These are phyloP conservation scores for Cardamine occulta DNA, from an alignment of 345 rosid genomes.

Conservation along the genomic window DNA sequence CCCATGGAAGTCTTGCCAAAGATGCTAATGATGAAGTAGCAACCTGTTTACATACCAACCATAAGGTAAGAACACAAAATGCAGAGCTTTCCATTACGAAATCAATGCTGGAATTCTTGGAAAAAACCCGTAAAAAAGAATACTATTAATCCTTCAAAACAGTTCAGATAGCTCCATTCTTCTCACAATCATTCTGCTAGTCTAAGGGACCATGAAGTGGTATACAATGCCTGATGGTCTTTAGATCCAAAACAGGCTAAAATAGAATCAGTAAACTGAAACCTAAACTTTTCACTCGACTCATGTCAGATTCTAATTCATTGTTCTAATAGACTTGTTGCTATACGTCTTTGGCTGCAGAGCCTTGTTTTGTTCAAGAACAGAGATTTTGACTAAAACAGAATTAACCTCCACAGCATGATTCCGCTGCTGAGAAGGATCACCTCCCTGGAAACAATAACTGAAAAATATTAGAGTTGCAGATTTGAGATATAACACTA, in stretches of 20 bases:
- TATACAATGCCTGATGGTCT: neutral
- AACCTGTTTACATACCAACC: constrained; percentile 45
- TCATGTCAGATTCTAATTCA: neutral
- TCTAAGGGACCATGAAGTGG: neutral
- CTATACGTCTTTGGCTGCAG: neutral
- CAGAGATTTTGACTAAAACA: neutral
- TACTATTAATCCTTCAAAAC: neutral
- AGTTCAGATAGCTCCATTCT: neutral
- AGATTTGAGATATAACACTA: neutral
- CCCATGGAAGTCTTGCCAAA: constrained; percentile 76
- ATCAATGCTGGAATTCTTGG: neutral
- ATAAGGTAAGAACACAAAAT: neutral
- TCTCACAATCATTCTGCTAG: neutral
- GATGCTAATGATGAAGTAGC: constrained; percentile 76
- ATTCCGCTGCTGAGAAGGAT: constrained; percentile 71
- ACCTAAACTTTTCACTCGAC: neutral
- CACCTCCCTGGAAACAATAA: constrained; percentile 64
- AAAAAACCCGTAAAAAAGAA: neutral
- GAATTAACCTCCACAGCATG: constrained; percentile 61
- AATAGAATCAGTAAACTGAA: neutral
- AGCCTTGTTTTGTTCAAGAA: neutral
- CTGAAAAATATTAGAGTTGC: neutral
- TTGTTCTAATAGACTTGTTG: neutral
- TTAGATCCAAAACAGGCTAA: neutral
- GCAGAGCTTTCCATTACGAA: neutral